Percentiles rank a stretch among this genome's conserved stretches.
These are phyloP conservation scores for Colletotrichum paranaense DNA, from an alignment of 2,329 filamentous ascomycete genomes.

Conservation along the genomic window DNA sequence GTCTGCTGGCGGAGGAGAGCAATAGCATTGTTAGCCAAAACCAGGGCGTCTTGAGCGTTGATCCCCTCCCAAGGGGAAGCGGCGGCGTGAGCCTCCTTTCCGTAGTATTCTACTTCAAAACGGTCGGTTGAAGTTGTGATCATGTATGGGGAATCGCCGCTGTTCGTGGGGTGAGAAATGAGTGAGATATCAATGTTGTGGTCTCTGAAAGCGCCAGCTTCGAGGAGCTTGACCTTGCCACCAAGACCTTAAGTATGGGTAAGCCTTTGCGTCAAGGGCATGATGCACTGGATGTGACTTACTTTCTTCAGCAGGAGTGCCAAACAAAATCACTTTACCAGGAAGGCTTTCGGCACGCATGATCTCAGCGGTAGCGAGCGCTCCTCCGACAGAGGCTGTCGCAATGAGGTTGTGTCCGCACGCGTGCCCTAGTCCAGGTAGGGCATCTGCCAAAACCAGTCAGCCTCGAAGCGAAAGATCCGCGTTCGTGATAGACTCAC, in stretches of 20 bases:
- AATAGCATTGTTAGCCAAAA: conserved; percentile 53
- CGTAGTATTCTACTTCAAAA: conserved; percentile 52
- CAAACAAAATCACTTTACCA: conserved; percentile 58
- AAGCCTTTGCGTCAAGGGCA: neutral
- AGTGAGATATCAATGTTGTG: conserved; percentile 44
- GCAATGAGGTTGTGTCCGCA: conserved; percentile 57
- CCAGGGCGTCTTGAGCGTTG: conserved; percentile 62
- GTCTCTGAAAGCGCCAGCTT: conserved; percentile 52
- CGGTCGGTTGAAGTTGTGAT: conserved; percentile 32
- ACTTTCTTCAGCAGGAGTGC: conserved; percentile 63
- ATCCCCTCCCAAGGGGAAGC: conserved; percentile 61
- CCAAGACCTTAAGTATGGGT: conserved; percentile 49
- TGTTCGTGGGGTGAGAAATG: conserved; percentile 42
- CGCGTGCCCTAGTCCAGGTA: conserved; percentile 49
- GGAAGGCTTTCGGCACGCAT: conserved; percentile 53
- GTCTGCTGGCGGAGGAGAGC: conserved; percentile 62
- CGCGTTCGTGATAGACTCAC: conserved; percentile 23
- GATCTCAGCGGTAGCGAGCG: conserved; percentile 57
- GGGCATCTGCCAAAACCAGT: conserved; percentile 44
- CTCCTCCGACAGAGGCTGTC: conserved; percentile 57
- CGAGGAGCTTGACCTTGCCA: conserved; percentile 57
- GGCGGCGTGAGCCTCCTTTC: conserved; percentile 58
- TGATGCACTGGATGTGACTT: neutral
- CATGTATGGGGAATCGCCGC: conserved; percentile 24
- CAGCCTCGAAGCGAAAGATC: neutral